Base-by-base conservation (phyloP, 2,329 filamentous ascomycete genomes). In the Biscogniauxia mediterranea region DNA sequence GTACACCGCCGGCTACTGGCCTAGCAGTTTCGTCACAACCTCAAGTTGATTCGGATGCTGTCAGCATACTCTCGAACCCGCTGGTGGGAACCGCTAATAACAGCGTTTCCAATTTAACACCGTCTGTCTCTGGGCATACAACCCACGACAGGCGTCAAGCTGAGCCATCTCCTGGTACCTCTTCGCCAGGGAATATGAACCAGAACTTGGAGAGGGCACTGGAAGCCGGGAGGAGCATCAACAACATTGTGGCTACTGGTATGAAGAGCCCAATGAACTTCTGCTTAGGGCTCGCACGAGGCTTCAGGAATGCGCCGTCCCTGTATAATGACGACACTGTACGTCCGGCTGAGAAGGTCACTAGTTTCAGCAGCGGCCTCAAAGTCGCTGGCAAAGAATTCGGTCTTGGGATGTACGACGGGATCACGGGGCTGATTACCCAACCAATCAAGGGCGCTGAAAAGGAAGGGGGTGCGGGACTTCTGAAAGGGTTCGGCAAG, bases 271-370 rank as follows among this genome's bases (percentile, higher is more conserved):
- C 93, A 0, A 89, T 95, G 82, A 92, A 96, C 73, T 89, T 97
- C 65, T 91, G 91, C 50, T 77, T 97, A 51, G 90, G 90, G 0
- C 77, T 97, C 46, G 90, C 93, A 0, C 90, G 90, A 74, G 93
- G 93, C 0, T 96, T 97, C 73, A 89, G 94, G 71, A 97, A 97
- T 69, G 89, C 91, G 5, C 93, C 93, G 0, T 89, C 86, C 67
- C 79, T 97, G 0, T 97, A 97, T 71, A 90, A 93, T 51, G 93
- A 96, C 69, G 87, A 91, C 1, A 93, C 88, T 1, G 87, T 97
- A 0, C 84, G 91, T 8, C 89, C 89, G n/a, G 79, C 85, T 0
- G 89, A 92, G 61, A 92, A 91, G 68, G 90, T 97, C 4, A 93
- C 90, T 0, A 89, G 88, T 56, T 79, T 96, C 55, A 83, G 86